Base-by-base conservation (phyloP, 345 rosid genomes). In the Linum usitatissimum region DNA sequence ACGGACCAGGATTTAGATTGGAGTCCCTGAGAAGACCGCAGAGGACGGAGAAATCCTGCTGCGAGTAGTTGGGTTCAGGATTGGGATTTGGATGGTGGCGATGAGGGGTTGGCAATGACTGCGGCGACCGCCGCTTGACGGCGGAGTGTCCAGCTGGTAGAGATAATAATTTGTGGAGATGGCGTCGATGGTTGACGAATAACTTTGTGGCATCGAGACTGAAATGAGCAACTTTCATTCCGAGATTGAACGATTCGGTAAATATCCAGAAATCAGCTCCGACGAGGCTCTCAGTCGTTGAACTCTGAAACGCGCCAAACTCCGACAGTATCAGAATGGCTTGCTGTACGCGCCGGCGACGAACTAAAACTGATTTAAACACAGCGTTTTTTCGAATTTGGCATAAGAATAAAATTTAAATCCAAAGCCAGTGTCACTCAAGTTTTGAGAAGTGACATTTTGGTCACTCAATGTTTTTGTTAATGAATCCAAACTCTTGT, bases 11-110 rank as follows among this genome's bases (percentile, higher is more conserved):
- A 58, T 49, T 19, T 54, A 78, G 62, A 57, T 51, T 36, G 8
- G 82, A 73, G 72, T 81, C 76, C 10, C 71, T 73, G 63, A 87
- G 84, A 59, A 87, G 74, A 61, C 72, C 71, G 57, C 75, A 75
- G 64, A 93, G 64, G 59, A 80, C 62, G 45, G 77, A 63, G 72
- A 85, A 69, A 65, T 85, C 80, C 23, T 69, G 28, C 18, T 38
- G 71, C 13, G 80, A 77, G 78, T 71, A 74, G 23, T 62, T 18
- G n/a, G 55, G 13, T 30, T 0, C 13, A n/a, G 40, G 60, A 45
- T 45, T 45, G 4, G 17, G 10, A 45, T 45, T 3, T 13, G 51
- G 51, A 45, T 7, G 4, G 10, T 45, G 17, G 17, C 14, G 51
- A 15, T 68, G 74, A n/a, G 71, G 59, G 19, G 18, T 55, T 10